Evolutionary conservation across 2,329 filamentous ascomycete species (phyloP), one percentile per base, ranked within the genome.

Genomic region (Cladosporium sp.): DNA sequence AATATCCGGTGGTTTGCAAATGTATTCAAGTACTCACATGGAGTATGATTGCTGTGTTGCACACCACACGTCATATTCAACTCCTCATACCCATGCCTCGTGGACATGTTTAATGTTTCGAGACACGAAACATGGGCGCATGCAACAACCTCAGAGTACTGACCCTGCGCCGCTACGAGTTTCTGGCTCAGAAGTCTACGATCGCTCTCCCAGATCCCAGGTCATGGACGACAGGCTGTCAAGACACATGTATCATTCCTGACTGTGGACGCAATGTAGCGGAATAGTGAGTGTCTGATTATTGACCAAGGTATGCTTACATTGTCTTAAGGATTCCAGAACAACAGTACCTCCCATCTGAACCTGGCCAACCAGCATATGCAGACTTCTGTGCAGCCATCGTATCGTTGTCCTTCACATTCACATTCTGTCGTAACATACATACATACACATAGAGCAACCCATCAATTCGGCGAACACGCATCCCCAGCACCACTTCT

Each of bases 401-500:
- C 7, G 3, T 43, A 16, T 43, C 14, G 21, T 6, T 39, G 6
- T n/a, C 16, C 36, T 39, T 39, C 16, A 43, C 21, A 46, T 46
- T 46, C 39, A 46, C 39, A 46, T 4, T 23, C n/a, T 3, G 10
- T 46, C n/a, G 21, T 23, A 23, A 7, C 48, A 26, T 51, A 18
- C 23, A 51, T 51, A 49, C 11, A 49, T 49, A 43, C 34, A 43
- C 34, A 16, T 49, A 26, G 23, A 51, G 11, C 16, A 18, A 2
- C 23, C 7, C 48, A 26, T 51, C 48, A 16, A n/a, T 51, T 32
- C 14, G 60, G 60, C 16, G 34, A 26, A 25, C 60, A 63, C 16
- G 5, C 14, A 28, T 54, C 25, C 21, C 59, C 39, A 14, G 14
- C 43, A 16, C 30, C 36, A 21, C 36, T 28, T 53, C 72, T 70